Evolutionary conservation across 805 yeast genomes (phyloP), one percentile per base, ranked within the genome.

Genomic region (Helenozyma baotianmanensis): DNA sequence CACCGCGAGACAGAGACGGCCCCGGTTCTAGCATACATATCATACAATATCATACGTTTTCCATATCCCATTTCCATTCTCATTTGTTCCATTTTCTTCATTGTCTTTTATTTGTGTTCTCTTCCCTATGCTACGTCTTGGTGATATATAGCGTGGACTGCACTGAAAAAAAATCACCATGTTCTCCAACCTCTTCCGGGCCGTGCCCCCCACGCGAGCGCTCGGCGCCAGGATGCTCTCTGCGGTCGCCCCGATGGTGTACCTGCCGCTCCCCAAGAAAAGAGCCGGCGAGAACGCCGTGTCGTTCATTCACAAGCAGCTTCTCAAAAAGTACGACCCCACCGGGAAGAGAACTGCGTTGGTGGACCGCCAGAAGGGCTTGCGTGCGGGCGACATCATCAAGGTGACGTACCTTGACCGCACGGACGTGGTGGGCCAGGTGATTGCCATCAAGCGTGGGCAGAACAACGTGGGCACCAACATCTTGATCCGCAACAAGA

Each of bases 341-440:
- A 63, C 73, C 3, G 92, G 90, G 4, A 63, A 69, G 62, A 82
- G 84, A 59, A 65, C 79, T 30, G 64, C 69, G 14, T 57, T 82
- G 29, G 60, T 86, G 19, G 62, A 70, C 35, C 62, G 65, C 18
- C 43, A 54, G 14, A 70, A 70, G 15, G 62, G 74, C 36, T 63
- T 89, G 19, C 71, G 85, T 35, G 74, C 94, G 0, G 97, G 95
- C 10, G 97, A 89, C 54, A 69, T 86, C 18, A 77, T 89, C 23
- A 76, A 83, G 42, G 82, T 89, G 4, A 75, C 78, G 21, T 87
- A 83, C 54, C 70, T 70, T 48, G 76, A 76, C 47, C 76, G 81
- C 54, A 76, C 81, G 34, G 74, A 75, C 16, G 80, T 86, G 42
- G 69, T 78, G 14, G 98, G 97, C 4, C 81, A 81, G 56, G 76